Conservation (phyloP, 2,329 filamentous ascomycete species). For the Fusarium gaditjirri region DNA sequence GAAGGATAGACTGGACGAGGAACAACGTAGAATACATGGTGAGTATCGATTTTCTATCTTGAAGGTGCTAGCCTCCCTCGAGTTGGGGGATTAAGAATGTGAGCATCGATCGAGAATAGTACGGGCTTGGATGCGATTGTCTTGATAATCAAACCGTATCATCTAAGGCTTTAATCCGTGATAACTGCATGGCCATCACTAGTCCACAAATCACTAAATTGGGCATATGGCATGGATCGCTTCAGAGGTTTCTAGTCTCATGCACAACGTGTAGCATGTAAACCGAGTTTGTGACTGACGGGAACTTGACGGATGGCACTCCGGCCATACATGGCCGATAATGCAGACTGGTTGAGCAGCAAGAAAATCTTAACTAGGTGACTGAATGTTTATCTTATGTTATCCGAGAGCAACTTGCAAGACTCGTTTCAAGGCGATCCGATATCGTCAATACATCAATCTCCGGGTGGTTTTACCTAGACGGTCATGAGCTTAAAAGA, state of each 20-base stretch:
- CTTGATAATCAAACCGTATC: conserved; percentile 9
- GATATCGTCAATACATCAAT: background rate
- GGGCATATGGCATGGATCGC: background rate
- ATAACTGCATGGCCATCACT: background rate
- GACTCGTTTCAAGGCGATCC: background rate
- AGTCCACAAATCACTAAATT: background rate
- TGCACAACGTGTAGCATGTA: background rate
- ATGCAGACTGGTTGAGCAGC: background rate
- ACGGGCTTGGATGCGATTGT: conserved; percentile 9
- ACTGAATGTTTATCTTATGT: background rate
- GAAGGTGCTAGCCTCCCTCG: background rate
- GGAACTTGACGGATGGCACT: background rate
- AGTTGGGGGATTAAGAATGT: background rate
- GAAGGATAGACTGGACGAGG: conserved; percentile 22
- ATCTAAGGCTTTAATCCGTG: background rate
- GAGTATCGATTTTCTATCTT: background rate
- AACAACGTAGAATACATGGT: conserved; percentile 18
- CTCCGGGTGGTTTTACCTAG: background rate
- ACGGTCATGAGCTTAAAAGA: background rate
- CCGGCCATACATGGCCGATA: background rate
- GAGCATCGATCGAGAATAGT: background rate
- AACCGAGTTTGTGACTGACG: background rate
- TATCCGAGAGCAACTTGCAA: background rate
- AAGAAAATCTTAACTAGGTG: background rate
- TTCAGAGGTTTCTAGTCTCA: background rate